Percentiles rank a stretch among this genome's conserved stretches.
Conservation (phyloP, 2,329 filamentous ascomycete genomes). For the Alternaria postmessia region DNA sequence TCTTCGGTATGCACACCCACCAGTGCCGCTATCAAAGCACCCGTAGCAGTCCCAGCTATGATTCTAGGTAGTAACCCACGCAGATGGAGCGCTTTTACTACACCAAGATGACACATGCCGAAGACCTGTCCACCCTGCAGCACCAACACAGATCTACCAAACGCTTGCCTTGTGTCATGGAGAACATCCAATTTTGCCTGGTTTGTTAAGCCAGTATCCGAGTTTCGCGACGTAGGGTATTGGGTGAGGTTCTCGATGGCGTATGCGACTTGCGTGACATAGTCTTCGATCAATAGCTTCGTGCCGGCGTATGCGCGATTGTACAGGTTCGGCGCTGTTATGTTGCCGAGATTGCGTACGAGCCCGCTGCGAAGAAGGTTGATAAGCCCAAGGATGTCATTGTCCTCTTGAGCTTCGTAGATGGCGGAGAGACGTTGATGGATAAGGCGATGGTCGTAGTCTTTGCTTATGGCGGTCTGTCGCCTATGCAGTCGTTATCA, state of each 20-base stretch:
- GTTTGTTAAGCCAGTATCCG: slow-evolving; percentile 65
- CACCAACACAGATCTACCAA: slow-evolving; percentile 84
- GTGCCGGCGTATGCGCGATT: slow-evolving; percentile 87
- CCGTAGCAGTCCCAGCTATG: slow-evolving; percentile 89
- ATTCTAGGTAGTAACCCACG: slow-evolving; percentile 85
- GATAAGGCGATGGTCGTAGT: slow-evolving; percentile 89
- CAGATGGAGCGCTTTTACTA: slow-evolving; percentile 85
- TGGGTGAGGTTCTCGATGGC: slow-evolving; percentile 79
- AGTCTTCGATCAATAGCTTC: slow-evolving; percentile 90
- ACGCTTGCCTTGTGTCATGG: slow-evolving; percentile 86
- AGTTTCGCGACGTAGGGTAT: slow-evolving; percentile 64
- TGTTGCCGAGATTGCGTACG: slow-evolving; percentile 89
- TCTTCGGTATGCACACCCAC: slow-evolving; percentile 88
- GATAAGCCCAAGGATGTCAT: slow-evolving; percentile 76
- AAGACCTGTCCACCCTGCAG: slow-evolving; percentile 92
- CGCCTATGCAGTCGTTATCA: slow-evolving; percentile 65
- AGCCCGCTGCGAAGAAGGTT: slow-evolving; percentile 80
- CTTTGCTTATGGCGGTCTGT: slow-evolving; percentile 78
- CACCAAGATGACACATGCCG: slow-evolving; percentile 86
- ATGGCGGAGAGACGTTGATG: slow-evolving; percentile 77
- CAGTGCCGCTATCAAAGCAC: slow-evolving; percentile 86
- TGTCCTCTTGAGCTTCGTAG: slow-evolving; percentile 71
- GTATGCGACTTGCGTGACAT: slow-evolving; percentile 83
- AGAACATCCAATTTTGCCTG: slow-evolving; percentile 86
- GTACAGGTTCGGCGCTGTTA: slow-evolving; percentile 81